Percentiles rank a stretch among this genome's conserved stretches.
Conservation (phyloP, 1,284 basidiomycete genomes). For the Moesziomyces sp. region DNA sequence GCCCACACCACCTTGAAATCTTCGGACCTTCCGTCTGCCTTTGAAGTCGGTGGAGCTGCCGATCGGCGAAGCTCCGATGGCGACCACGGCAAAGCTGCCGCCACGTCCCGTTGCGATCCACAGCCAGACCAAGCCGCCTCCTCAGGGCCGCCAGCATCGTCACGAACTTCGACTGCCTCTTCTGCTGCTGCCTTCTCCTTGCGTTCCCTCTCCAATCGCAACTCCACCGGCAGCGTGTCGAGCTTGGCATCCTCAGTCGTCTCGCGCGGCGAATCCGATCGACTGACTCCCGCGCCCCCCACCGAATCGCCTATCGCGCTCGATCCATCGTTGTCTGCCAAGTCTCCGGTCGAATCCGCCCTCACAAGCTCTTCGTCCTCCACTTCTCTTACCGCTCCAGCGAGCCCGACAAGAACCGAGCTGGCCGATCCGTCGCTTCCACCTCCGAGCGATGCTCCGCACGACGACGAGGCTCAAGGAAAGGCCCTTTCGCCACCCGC, state of each 20-base stretch:
- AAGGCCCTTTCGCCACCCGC: too few relatives aligned
- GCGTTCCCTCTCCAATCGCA: slow-evolving; percentile 53
- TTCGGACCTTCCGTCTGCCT: slow-evolving; percentile 6
- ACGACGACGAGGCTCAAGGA: neutral
- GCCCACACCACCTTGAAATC: neutral
- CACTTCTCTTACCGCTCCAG: slow-evolving; percentile 25
- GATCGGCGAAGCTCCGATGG: slow-evolving; percentile 19
- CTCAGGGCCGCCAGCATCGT: slow-evolving; percentile 27
- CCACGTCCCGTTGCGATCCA: neutral
- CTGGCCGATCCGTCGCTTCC: neutral
- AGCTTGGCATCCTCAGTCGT: slow-evolving; percentile 40
- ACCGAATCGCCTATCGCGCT: slow-evolving; percentile 12
- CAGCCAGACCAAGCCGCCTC: slow-evolving; percentile 9
- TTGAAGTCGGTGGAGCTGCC: neutral
- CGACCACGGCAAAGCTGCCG: slow-evolving; percentile 3
- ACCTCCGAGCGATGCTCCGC: neutral
- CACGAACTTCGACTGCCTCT: slow-evolving; percentile 47
- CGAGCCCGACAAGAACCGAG: slow-evolving; percentile 10
- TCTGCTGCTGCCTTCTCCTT: slow-evolving; percentile 55
- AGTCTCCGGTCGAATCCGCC: slow-evolving; percentile 8
- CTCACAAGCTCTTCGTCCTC: slow-evolving; percentile 15
- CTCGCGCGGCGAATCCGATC: slow-evolving; percentile 23
- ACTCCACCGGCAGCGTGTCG: slow-evolving; percentile 48
- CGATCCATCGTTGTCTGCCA: slow-evolving; percentile 5
- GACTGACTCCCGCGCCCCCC: slow-evolving; percentile 14